Evolutionary conservation across 768 basidiomycete genomes (phyloP), one percentile per base, ranked within the genome.

Genomic region (Lepiota subincarnata): DNA sequence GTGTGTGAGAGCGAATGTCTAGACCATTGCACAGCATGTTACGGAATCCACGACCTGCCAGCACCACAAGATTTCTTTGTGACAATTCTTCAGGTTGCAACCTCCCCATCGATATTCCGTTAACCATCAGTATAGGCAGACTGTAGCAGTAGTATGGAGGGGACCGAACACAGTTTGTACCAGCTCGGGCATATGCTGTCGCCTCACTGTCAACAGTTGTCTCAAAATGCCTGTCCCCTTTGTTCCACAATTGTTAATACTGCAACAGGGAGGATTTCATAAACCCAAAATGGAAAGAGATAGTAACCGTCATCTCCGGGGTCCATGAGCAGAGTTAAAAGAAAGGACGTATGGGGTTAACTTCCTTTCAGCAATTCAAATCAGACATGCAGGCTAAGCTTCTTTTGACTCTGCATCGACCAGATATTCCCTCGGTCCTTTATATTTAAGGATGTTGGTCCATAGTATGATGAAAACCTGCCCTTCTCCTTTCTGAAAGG

Each of bases 201-300:
- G 16, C 50, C 43, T 31, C 42, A 52, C 41, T 22, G 31, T 51
- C 31, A 24, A 41, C 6, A 20, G 36, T 8, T 13, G 35, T 18
- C 14, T 52, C 42, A 52, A 52, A 45, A 43, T 26, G 16, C 31
- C 36, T 41, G 22, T n/a, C 11, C 42, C 42, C 42, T 44, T 52
- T 44, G 42, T 52, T 38, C 50, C 41, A 14, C 18, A 52, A 26
- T 10, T 26, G 36, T 38, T 43, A 26, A 11, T 18, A 41, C 50
- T 26, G 20, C 7, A 14, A 18, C 18, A 5, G n/a, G 7, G 24
- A 19, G 50, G 22, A 22, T 19, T 52, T 40, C 31, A 36, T 44
- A 35, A 44, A 14, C 42, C 42, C 6, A 52, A 36, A 44, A 52
- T 36, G 50, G 42, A 44, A 44, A 22, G 18, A 10, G 22, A 14